Evolutionary conservation across 148 eudicot genomes (phyloP), one percentile per base, ranked within the genome.

Genomic region (Fagopyrum esculentum): DNA sequence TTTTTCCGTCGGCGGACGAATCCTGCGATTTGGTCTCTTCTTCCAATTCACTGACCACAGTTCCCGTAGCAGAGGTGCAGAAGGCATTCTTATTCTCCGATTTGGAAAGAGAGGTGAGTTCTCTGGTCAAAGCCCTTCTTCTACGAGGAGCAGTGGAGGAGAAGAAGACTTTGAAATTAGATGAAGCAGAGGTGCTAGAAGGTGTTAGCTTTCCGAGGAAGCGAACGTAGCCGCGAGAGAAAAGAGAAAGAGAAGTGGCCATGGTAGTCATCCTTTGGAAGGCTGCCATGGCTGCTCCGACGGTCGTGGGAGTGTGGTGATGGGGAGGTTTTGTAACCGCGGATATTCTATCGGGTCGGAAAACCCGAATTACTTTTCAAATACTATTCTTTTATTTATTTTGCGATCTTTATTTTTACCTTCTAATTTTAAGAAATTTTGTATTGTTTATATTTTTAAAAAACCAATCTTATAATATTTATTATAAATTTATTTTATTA

Each of bases 1-100:
- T 47, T 73, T 75, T 86, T 15, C 81, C 78, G 16, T 77, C 78
- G 48, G 74, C 60, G 15, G 26, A 55, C 0, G 15, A 55, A 51
- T 81, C 85, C 30, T 75, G 85, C 49, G 82, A 79, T 11, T 80
- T 35, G 17, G 17, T 49, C 66, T 73, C 49, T 35, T 77, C 79
- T 26, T 77, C 80, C 26, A 29, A 48, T 70, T 49, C 73, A 6
- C 48, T 48, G 2, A 51, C 71, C 26, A 75, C 54, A 16, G 77
- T 59, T 22, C 78, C 83, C 2, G 66, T 9, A 47, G 54, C 74
- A 6, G 76, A 68, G 47, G 83, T 73, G 1, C 84, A 80, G 45
- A 81, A 78, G 43, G 77, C 80, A 76, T 68, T 80, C 71, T 79
- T 78, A 45, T 16, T 64, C 35, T 17, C 82, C 61, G n/a, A 75